Conservation (phyloP, 2,329 filamentous ascomycete genomes). For the Pseudogymnoascus sp. region DNA sequence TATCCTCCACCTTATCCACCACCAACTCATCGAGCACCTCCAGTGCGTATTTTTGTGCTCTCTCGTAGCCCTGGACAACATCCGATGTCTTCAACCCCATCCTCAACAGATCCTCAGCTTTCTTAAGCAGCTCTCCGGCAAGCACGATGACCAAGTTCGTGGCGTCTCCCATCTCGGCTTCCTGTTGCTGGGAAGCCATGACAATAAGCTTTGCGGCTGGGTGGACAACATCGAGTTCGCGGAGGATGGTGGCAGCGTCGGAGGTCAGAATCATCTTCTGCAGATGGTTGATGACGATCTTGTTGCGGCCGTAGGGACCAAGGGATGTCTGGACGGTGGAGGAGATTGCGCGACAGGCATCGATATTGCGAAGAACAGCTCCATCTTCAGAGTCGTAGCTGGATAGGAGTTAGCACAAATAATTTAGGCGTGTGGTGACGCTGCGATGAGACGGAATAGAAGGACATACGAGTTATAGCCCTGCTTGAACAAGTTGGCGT, state of each 20-base stretch:
- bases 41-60: conserved; percentile 82
- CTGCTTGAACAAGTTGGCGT: conserved; percentile 87
- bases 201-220: conserved; percentile 95
- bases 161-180: conserved; percentile 97
- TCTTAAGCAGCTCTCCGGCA: conserved; percentile 89
- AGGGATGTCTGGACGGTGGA: conserved; percentile 95
- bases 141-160: conserved; percentile 96
- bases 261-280: conserved; percentile 99
- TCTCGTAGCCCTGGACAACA: conserved; percentile 92
- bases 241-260: conserved; percentile 92
- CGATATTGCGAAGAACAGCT: conserved; percentile 95
- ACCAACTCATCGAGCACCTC: conserved; percentile 80
- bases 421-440: conserved; percentile 4
- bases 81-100: conserved; percentile 99
- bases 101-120: conserved; percentile 91
- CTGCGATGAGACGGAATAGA: not conserved
- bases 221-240: conserved; percentile 96
- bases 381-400: conserved; percentile 99
- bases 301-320: conserved; percentile 96
- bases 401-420: conserved; percentile 31
- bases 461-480: conserved; percentile 62
- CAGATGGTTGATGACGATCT: conserved; percentile 99
- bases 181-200: conserved; percentile 98
- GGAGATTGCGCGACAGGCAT: conserved; percentile 92
- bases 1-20: conserved; percentile 83